Base-by-base conservation (phyloP, 2,329 filamentous ascomycete genomes). In the Didymella pomorum region DNA sequence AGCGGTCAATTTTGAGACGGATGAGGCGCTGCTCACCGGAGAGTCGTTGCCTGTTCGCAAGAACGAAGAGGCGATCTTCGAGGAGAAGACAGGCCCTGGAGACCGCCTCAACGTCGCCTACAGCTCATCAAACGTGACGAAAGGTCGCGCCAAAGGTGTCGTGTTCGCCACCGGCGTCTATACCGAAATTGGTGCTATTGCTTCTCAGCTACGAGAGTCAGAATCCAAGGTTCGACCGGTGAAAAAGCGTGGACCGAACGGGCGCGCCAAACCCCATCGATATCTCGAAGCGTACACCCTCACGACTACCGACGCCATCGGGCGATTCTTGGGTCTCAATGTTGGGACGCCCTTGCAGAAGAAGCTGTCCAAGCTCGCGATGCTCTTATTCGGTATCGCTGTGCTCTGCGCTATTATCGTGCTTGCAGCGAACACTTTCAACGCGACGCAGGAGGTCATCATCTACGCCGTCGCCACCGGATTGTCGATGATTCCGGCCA, bases 101-200 rank as follows among this genome's bases (percentile, higher is more conserved):
- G 89, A 91, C 71, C 85, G 89, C 20, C 79, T 85, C 64, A 91
- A 91, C 71, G 83, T 91, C 72, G 85, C 86, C 23, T 91, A 88
- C 73, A 60, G 57, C n/a, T 60, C 57, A 53, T 90, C 88, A 50
- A 89, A 86, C 5, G 83, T 91, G 58, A 90, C 88, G 7, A 88
- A 88, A 63, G 89, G 89, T 31, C 86, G 89, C 51, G 89, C 85
- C 29, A 86, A 82, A 16, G 89, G 89, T 42, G 83, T 91, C 42
- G 88, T 91, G 28, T 85, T 87, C 47, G 83, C 86, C 8, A 90
- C 86, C 7, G 89, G 87, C 35, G 89, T 91, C 86, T 78, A 83
- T 58, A 92, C 90, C 8, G 87, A 92, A 71, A 89, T 92, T 55
- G 90, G 90, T 60, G 86, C 86, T 62, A 92, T 93, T 63, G 89